phyloP scores from a whole-genome alignment of 257 asterid genomes.

The Solanum okadae region DNA sequence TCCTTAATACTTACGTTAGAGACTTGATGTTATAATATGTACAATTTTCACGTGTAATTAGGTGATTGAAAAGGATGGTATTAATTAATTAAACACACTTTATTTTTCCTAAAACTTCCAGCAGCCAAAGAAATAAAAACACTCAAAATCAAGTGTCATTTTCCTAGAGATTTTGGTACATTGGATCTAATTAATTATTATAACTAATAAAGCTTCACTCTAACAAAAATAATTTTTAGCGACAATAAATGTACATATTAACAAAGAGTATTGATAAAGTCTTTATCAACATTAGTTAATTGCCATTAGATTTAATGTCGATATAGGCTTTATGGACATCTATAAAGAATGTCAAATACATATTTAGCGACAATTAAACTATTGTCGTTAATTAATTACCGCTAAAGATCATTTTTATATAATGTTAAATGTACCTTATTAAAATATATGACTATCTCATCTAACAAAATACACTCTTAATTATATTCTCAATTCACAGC shows the following conservation, averaged over 20 bases:
- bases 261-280: no score
- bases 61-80: slow-evolving; percentile 16
- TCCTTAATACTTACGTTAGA: neutral
- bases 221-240: no score
- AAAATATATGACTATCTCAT: neutral
- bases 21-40: neutral
- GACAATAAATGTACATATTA: accelerated
- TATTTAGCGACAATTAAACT: no score
- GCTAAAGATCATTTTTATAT: no score
- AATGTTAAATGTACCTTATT: neutral
- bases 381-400: no score
- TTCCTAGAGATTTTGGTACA: neutral
- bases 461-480: neutral
- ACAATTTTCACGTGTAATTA: neutral
- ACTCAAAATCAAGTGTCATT: slow-evolving; percentile 4
- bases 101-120: neutral
- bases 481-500: no score
- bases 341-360: no score
- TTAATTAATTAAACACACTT: neutral
- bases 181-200: neutral
- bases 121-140: neutral
- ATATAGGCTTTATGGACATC: accelerated
- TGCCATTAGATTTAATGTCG: accelerated
- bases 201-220: no score
- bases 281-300: accelerated